Base-by-base conservation (phyloP, 2,329 filamentous ascomycete genomes). In the Didymella exigua region DNA sequence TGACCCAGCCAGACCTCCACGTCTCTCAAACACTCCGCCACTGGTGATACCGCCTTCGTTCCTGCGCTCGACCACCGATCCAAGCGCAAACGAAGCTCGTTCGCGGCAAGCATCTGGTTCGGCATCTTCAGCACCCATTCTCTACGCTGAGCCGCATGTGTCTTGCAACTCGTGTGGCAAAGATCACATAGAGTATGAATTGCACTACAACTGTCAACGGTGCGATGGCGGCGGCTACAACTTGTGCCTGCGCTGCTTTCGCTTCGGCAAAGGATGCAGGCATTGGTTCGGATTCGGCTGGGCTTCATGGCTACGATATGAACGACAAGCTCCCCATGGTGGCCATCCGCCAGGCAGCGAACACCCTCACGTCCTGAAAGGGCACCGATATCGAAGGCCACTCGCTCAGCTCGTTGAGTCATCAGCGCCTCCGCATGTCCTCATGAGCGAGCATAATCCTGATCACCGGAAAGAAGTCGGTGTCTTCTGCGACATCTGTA, bases 281-380 rank as follows among this genome's bases (percentile, higher is more conserved):
- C 85, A 95, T 70, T 97, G 92, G 91, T 92, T 88, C 64, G 93
- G 93, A 1, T 96, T 97, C 71, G 90, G 90, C 3, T 82, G 88
- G 63, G 83, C 84, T 4, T 91, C 91, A 0, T 84, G 86, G 77
- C 77, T 77, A 40, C 86, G 83, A 56, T 93, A 89, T 80, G 86
- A 77, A 65, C 68, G 77, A 50, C 71, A 74, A 47, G 71, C 74
- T 54, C 74, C 77, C 18, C 65, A 71, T 42, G 76, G 72, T 49
- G 77, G 77, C 23, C 77, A 78, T 47, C 73, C 74, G 11, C 63
- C 72, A 24, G 65, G 69, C 21, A 69, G 75, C 30, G 78, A 82
- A 34, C 73, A 74, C 18, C 82, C 83, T 4, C 86, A 88, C 70
- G 70, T 82, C 13, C 71, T 88, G 5, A 70, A 71, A 9, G 77